Evolutionary conservation across 2,329 filamentous ascomycete species (phyloP), one percentile per base, ranked within the genome.

Genomic region (Sphaerulina vaccinii): DNA sequence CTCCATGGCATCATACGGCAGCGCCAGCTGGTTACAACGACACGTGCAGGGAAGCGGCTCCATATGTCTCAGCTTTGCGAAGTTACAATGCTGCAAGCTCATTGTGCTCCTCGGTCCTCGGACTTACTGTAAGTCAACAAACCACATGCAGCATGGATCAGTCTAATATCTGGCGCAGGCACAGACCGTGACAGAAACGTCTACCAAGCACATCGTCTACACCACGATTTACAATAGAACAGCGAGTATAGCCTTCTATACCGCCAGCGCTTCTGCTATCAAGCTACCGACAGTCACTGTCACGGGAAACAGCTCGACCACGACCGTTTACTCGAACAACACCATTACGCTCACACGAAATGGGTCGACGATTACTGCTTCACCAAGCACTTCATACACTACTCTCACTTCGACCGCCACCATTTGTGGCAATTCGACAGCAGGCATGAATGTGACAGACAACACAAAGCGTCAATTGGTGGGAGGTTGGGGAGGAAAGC

Each of bases 21-120:
- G 13, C 15, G 13, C 45, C 23, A 27, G 36, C 21, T 38, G 23
- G 16, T 16, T 21, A 32, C 16, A 48, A 40, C 11, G 36, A 48
- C 36, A 39, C 21, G n/a, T 48, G 45, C 15, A 39, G 45, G n/a
- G 45, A 35, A 32, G 45, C 45, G 21, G 45, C 45, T 13, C 45
- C 36, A 27, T 48, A 48, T 24, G 36, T 48, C 23, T 48, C 45
- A 32, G 45, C 45, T 16, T 40, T 48, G 15, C 45, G 23, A n/a
- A 32, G 19, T 15, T 48, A 39, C 35, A 23, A 48, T 24, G 45
- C 45, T 38, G 45, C 45, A 32, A 48, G 45, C 35, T 39, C 35
- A 15, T 23, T 48, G 35, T 48, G 45, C 18, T 48, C 45, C 13
- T 48, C 45, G 19, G 45, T 48, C 19, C 22, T 48, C 33, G 36